Base-by-base conservation (phyloP, 768 basidiomycete genomes). In the Neoboletus subvelutipes region DNA sequence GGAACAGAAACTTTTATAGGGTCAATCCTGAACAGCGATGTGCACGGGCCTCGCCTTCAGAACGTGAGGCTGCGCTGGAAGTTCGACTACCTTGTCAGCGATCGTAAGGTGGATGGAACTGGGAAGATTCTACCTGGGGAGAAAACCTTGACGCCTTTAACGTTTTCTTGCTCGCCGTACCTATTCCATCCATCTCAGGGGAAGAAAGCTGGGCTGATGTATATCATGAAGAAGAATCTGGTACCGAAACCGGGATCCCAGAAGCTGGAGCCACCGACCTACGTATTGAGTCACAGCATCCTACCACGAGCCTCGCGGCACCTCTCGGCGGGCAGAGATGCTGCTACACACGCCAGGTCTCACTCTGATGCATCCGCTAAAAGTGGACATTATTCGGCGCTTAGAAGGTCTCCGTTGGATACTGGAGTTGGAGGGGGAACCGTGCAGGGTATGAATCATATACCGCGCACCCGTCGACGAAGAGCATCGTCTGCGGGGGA, bases 81-180 rank as follows among this genome's bases (percentile, higher is more conserved):
- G 54, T 87, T 94, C 60, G 87, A 90, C 54, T 94, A 94, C 67
- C 65, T 85, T 33, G 87, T 94, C 11, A 81, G 82, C 40, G 84
- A 90, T 60, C 77, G 83, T 33, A 71, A 75, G 52, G 71, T 73
- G 24, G 77, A 81, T 24, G 68, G 68, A 8, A 74, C 77, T 5
- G 81, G 82, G 24, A 78, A 75, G 56, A 64, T 75, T 18, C 65
- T 72, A n/a, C 75, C 79, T 7, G 88, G 87, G 17, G 92, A 93
- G 72, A 90, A 87, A 74, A 77, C 76, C 2, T 65, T 92, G 54
- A 88, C 83, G 2, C 91, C 91, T 3, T 70, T 92, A 24, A 81
- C 81, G 18, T 92, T 92, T 69, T 80, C 83, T 18, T 93, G 91
- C 65, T 85, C 88, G 4, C 89, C 90, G 0, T 76, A 78, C 52